Evolutionary conservation across 108 stramenopile genomes (phyloP).

Genomic region (Nannochloropsis oceanica): DNA sequence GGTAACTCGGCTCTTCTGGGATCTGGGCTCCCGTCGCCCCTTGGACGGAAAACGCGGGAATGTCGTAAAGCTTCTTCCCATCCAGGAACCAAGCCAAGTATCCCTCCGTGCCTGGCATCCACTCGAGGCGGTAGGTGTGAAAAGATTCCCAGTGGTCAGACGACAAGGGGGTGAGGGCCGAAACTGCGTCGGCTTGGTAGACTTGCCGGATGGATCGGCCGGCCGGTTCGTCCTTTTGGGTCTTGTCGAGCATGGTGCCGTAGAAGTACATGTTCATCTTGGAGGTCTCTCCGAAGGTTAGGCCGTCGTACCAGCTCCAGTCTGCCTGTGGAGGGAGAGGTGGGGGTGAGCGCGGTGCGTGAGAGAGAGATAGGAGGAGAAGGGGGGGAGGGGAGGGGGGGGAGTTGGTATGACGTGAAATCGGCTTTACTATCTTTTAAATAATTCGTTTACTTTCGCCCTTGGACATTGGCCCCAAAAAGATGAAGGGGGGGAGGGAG

Average conservation of each 20-base stretch:
- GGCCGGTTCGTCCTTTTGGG: conserved; percentile 59
- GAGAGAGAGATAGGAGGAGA: no score
- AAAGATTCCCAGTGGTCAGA: conserved; percentile 57
- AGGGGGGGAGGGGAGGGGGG: no score
- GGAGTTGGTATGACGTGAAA: no score
- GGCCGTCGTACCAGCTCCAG: conserved; percentile 58
- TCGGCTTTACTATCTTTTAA: no score
- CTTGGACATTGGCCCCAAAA: no score
- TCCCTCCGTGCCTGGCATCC: conserved; percentile 72
- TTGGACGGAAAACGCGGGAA: conserved; percentile 49
- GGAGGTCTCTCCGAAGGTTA: conserved; percentile 58
- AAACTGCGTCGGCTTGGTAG: conserved; percentile 83
- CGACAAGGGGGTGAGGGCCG: conserved; percentile 60
- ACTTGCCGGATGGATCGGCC: conserved; percentile 58
- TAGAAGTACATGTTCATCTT: conserved; percentile 88
- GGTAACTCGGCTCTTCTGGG: conserved; percentile 74
- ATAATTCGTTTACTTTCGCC: no score
- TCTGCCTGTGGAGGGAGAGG: neutral
- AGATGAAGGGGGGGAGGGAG: neutral
- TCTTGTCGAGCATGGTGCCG: conserved; percentile 65
- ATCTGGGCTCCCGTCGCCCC: conserved; percentile 64
- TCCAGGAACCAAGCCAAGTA: conserved; percentile 73
- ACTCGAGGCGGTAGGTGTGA: conserved; percentile 86
- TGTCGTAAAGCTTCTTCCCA: conserved; percentile 52
- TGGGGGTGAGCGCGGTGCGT: neutral